phyloP scores from a whole-genome alignment of 345 rosid genomes.

The Hibiscus syriacus region DNA sequence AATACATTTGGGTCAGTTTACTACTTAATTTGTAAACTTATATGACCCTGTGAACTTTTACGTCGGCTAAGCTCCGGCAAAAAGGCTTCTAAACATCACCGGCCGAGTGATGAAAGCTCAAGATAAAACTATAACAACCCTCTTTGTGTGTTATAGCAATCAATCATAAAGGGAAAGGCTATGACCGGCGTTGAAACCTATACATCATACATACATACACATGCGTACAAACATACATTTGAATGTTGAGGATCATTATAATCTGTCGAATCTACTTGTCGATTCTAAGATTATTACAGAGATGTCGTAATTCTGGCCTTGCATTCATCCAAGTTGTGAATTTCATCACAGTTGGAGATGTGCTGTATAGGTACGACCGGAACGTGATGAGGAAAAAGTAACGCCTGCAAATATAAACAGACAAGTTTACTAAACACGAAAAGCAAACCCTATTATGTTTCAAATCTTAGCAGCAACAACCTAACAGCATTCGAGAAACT shows the following conservation, averaged over 20 bases:
- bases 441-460: neutral
- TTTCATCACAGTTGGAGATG: conserved; percentile 40
- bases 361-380: conserved; percentile 78
- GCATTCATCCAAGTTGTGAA: conserved; percentile 79
- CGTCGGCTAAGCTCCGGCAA: neutral
- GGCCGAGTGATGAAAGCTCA: neutral
- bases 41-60: neutral
- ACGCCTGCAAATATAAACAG: conserved; percentile 46
- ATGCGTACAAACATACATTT: conserved; percentile 21
- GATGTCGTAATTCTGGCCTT: conserved; percentile 90
- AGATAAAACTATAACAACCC: neutral
- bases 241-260: conserved; percentile 1
- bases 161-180: conserved; percentile 1
- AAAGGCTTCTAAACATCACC: neutral
- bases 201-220: neutral
- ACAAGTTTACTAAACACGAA: neutral
- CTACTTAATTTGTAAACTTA: no score
- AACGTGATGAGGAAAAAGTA: conserved; percentile 87
- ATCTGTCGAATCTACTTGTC: conserved; percentile 34
- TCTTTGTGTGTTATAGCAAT: neutral
- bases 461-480: neutral
- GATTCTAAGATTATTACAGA: conserved; percentile 77
- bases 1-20: no score
- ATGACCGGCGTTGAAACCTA: conserved; percentile 14
- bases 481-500: neutral